A percentile compares a stretch with the other conserved stretches of the same genome.
Conservation (phyloP, 495 filamentous ascomycete species). For the Lophium mytilinum region DNA sequence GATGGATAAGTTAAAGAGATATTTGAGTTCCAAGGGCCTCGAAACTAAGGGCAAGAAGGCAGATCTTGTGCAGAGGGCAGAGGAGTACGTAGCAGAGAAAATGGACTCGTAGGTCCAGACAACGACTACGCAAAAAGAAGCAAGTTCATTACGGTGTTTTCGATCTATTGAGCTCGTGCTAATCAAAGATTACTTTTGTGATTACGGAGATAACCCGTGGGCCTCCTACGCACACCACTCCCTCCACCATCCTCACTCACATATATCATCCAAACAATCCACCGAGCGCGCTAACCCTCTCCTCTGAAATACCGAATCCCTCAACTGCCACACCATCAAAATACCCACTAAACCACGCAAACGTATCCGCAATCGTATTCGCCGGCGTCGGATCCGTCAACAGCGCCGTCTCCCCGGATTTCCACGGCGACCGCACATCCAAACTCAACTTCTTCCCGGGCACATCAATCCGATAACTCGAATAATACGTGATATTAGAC, state of each 20-base stretch:
- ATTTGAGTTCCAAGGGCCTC: constrained; percentile 54
- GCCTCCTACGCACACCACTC: not conserved
- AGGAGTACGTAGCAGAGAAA: constrained; percentile 60
- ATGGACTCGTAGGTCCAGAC: not conserved
- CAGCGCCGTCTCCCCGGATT: not conserved
- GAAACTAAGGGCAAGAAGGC: constrained; percentile 63
- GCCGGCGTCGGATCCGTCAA: not conserved
- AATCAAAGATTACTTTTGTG: too few species aligned
- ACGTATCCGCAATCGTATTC: not conserved
- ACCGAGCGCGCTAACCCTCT: not conserved
- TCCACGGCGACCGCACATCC: not conserved
- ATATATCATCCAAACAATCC: not conserved
- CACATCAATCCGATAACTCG: not conserved
- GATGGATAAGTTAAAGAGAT: constrained; percentile 60
- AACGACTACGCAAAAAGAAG: too few species aligned
- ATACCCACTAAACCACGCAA: not conserved
- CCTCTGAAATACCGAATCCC: not conserved
- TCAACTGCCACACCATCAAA: not conserved
- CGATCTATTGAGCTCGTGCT: too few species aligned
- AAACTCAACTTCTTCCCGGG: not conserved
- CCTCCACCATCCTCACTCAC: not conserved
- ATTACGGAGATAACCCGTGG: too few species aligned
- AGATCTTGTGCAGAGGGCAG: constrained; percentile 69
- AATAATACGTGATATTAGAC: not conserved
- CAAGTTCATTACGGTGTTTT: too few species aligned